These are phyloP conservation scores for Backusella morwellensis DNA, from an alignment of 192 early-diverging fungal genomes.

Conservation along the genomic window DNA sequence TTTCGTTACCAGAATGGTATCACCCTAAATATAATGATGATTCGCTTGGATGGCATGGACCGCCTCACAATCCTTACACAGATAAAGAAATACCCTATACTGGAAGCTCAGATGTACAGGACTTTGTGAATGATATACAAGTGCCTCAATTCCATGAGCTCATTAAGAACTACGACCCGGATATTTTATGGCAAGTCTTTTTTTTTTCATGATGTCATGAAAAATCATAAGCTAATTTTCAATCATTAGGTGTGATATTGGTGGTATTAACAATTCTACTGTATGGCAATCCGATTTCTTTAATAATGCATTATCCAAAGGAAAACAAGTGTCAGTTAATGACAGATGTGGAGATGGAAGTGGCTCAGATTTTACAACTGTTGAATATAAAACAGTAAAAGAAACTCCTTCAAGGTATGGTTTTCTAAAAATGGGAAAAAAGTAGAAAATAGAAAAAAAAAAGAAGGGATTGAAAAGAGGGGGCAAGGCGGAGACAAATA, in stretches of 20 bases:
- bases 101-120: conserved; percentile 4
- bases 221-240: not conserved
- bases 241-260: conserved; percentile 29
- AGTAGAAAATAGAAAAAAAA: not conserved
- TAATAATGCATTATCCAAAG: not conserved
- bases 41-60: conserved; percentile 12
- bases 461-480: not conserved
- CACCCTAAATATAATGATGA: conserved; percentile 20
- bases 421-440: not conserved
- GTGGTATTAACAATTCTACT: conserved; percentile 32
- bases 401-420: conserved; percentile 4
- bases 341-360: conserved; percentile 26
- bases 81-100: conserved; percentile 12
- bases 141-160: conserved; percentile 24
- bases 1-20: conserved; percentile 34
- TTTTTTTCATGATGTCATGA: not conserved
- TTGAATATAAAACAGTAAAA: conserved; percentile 19
- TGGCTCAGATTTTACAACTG: conserved; percentile 23
- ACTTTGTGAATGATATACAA: conserved; percentile 30
- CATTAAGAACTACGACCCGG: conserved; percentile 15
- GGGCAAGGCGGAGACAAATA: not conserved
- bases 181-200: conserved; percentile 22
- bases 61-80: conserved; percentile 21
- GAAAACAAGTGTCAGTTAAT: conserved; percentile 19
- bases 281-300: conserved; percentile 18